Conservation (phyloP, 1,139 yeast genomes). For the Yamadazyma taylorii region DNA sequence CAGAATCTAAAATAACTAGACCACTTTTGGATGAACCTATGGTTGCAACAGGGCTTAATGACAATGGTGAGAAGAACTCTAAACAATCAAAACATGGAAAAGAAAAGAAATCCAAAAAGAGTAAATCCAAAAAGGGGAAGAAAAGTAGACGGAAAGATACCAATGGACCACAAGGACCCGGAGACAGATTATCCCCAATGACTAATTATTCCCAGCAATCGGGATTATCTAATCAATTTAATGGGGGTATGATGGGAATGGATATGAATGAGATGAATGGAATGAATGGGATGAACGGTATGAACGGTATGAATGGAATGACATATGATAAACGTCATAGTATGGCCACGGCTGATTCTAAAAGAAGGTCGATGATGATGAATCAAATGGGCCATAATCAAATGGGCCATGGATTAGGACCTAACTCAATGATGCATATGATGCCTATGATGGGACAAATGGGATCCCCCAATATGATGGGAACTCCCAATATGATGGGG, state of each 20-base stretch:
- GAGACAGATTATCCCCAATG: constrained; percentile 2
- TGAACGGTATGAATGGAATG: not conserved
- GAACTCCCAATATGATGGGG: no score
- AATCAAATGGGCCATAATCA: constrained; percentile 2
- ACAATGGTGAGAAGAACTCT: not conserved
- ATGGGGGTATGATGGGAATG: constrained; percentile 3
- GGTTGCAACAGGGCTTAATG: not conserved
- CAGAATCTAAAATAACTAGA: not conserved
- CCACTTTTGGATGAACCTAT: not conserved
- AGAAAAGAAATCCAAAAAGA: constrained; percentile 8
- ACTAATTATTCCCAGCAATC: constrained; percentile 1
- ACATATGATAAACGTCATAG: constrained; percentile 21
- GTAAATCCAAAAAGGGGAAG: constrained; percentile 6
- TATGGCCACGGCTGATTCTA: constrained; percentile 19
- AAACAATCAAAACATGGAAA: not conserved
- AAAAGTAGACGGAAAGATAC: constrained; percentile 8
- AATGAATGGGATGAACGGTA: no score
- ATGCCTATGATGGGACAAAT: not conserved
- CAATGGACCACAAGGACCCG: not conserved
- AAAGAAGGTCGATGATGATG: constrained; percentile 22
- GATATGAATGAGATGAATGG: constrained; percentile 2
- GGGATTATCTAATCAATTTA: constrained; percentile 3
- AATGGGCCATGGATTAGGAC: not conserved
- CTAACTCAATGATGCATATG: not conserved
- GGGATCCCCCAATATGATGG: constrained; percentile 36